Evolutionary conservation across 2,329 filamentous ascomycete genomes (phyloP).

Genomic region (Boeremia exigua): DNA sequence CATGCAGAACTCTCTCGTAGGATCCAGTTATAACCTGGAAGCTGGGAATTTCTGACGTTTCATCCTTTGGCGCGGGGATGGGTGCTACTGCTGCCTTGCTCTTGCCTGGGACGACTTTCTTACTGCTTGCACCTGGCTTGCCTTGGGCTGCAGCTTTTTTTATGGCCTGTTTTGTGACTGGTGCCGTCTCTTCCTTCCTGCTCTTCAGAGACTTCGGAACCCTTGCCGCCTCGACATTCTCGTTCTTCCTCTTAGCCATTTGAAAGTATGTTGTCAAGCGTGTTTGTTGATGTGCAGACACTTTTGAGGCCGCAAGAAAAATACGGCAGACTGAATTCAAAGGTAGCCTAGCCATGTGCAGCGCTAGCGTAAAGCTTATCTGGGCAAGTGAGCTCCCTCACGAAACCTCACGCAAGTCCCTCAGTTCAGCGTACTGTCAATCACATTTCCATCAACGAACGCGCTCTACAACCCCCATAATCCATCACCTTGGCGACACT

Average conservation of each 20-base stretch:
- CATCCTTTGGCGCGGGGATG: constrained; percentile 12
- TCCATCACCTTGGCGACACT: constrained; percentile 50
- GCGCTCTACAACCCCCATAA: constrained; percentile 36
- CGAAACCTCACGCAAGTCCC: constrained; percentile 24
- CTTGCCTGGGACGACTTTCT: constrained; percentile 14
- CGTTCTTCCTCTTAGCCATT: constrained; percentile 49
- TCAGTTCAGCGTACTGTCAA: constrained; percentile 36
- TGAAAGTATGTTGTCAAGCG: constrained; percentile 11
- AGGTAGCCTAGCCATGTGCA: constrained; percentile 22
- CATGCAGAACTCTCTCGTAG: constrained; percentile 92
- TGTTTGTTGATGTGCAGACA: constrained; percentile 18
- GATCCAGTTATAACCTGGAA: constrained; percentile 91
- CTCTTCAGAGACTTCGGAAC: constrained; percentile 35
- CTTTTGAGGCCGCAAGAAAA: constrained; percentile 18
- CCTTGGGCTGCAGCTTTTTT: constrained; percentile 21
- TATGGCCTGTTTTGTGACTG: constrained; percentile 26
- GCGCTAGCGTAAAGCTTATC: constrained; percentile 36
- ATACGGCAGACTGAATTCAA: constrained; percentile 15
- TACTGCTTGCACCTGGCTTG: constrained; percentile 20
- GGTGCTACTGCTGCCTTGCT: constrained; percentile 25
- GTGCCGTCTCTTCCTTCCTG: constrained; percentile 30
- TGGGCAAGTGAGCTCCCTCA: constrained; percentile 27
- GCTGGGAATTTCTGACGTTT: constrained; percentile 42
- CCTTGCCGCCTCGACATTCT: constrained; percentile 24
- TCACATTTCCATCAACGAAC: constrained; percentile 45